Evolutionary conservation across 129 eudicot species (phyloP), one percentile per base, ranked within the genome.

Genomic region (Tagetes patula): DNA sequence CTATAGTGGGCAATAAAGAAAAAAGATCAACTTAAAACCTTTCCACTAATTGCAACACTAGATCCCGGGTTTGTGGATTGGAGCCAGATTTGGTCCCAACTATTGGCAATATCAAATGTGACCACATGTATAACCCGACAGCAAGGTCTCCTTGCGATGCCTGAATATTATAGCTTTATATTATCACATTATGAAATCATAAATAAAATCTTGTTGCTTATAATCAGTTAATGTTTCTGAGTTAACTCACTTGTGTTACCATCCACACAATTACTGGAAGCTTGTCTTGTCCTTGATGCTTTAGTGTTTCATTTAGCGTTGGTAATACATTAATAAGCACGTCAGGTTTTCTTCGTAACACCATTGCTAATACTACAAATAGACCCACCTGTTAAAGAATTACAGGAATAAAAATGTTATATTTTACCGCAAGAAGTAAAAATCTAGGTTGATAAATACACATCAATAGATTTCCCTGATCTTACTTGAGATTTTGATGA

Each of bases 201-300:
- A 59, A 37, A 54, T 14, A 64, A 12, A 64, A 39, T 6, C 49
- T 14, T n/a, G 3, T 38, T 39, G 33, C 49, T 40, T 6, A 40
- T 2, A 33, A 34, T 3, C 42, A 34, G 45, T 61, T 37, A 46
- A 43, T 10, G 42, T 0, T 43, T 2, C 30, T 14, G 13, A 10
- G 56, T 68, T 36, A 34, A 67, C 82, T 81, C 67, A 92, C 97
- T 91, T 92, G 97, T 79, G 83, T 78, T 63, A 87, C 72, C 89
- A 88, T 85, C 97, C 97, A 92, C 38, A 80, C 83, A 32, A 92
- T 58, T 14, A 92, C 48, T 32, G 89, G 87, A 70, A 92, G 97
- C 82, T 87, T 92, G 78, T 87, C 93, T 76, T 86, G 97, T 66
- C 97, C 97, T 70, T 83, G 96, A 73, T 92, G 83, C 87, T 83